Evolutionary conservation across 306 rosid genomes (phyloP).

Genomic region (Lupinus albus): DNA sequence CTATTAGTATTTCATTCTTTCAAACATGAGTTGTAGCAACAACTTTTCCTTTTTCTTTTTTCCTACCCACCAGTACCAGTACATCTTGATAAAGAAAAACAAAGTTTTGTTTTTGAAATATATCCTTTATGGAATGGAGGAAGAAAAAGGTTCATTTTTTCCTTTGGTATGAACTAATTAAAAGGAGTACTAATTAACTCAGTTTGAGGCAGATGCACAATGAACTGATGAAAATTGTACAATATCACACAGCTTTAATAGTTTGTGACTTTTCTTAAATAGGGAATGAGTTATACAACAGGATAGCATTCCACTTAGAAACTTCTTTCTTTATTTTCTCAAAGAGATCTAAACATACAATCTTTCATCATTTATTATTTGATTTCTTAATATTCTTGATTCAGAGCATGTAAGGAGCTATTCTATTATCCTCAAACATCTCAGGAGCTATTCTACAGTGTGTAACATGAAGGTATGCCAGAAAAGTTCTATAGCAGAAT

Average conservation of each 20-base stretch:
- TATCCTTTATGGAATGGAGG: not conserved
- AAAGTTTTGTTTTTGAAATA: not conserved
- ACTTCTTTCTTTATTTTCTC: not conserved
- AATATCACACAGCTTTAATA: not conserved
- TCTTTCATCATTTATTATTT: too few species aligned
- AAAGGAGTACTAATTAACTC: not conserved
- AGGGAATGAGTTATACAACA: too few species aligned
- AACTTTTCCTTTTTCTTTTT: too few species aligned
- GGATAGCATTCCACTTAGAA: too few species aligned
- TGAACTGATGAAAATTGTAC: not conserved
- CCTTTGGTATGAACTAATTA: not conserved
- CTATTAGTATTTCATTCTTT: too few species aligned
- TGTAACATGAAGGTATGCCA: too few species aligned
- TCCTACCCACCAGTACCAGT: too few species aligned
- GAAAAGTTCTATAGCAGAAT: too few species aligned
- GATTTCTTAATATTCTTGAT: not conserved
- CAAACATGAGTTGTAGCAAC: too few species aligned
- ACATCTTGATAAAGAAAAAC: not conserved
- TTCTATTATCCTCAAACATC: not conserved
- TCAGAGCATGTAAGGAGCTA: not conserved
- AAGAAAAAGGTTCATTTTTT: not conserved
- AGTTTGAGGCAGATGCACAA: not conserved
- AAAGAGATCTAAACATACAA: not conserved
- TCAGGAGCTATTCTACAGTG: not conserved
- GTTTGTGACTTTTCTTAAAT: not conserved